Evolutionary conservation across 305 asterid genomes (phyloP), one percentile per base, ranked within the genome.

Genomic region (Striga hermonthica): DNA sequence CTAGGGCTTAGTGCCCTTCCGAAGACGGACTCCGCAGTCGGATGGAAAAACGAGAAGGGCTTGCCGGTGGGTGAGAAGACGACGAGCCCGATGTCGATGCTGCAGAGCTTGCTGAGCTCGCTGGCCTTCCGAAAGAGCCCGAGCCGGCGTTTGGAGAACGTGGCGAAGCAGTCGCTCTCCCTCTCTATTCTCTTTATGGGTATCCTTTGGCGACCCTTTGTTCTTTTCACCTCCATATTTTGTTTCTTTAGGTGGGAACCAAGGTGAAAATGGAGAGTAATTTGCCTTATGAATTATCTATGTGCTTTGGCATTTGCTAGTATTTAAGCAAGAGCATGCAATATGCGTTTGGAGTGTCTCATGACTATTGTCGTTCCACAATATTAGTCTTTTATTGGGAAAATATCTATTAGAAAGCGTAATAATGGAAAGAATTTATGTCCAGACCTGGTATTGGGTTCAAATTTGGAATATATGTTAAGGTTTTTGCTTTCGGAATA

Each of bases 41-140:
- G 88, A 8, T 80, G 78, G 38, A 75, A 78, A 68, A 80, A 82
- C 6, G 85, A 78, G 52, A 53, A 72, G 38, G 80, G 79, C 71
- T 76, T 82, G 14, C 79, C 76, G 0, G 79, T 65, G 4, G 83
- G 83, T 1, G 85, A 82, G 13, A 64, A 75, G 5, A 80, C 2
- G 4, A 80, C 47, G 10, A 80, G 11, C 6, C 80, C 83, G 22
- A 83, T 48, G 5, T 78, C 85, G 4, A 55, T 45, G 9, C 68
- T 49, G 66, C 78, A 83, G 6, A 60, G n/a, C 3, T 65, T 61
- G 63, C 67, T 68, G 3, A 78, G 58, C 57, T 76, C 80, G 64
- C 80, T 72, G 0, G 79, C 81, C 34, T 76, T 74, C 28, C 66
- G 72, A 60, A 67, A 62, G 13, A 79, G 9, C 0, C 81, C 69